Base-by-base conservation (phyloP, 1,139 yeast species). In the Taphrina flavorubra region DNA sequence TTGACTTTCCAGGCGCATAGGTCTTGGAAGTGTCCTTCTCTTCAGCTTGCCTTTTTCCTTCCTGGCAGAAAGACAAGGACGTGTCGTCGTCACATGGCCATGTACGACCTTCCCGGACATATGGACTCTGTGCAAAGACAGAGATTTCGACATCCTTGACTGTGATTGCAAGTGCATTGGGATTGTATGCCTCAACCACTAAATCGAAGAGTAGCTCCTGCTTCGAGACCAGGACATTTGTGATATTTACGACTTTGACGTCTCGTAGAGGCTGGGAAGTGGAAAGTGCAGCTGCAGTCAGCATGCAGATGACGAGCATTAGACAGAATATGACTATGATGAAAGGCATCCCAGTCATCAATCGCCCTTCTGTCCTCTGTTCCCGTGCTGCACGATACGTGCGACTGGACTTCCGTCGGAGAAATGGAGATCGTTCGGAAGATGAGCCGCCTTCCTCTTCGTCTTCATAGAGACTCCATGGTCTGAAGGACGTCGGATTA, bases 151-250 rank as follows among this genome's bases (percentile, higher is more conserved):
- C 88, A 8, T 86, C 85, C 58, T 82, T 81, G 1, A 92, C 82
- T 6, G 82, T 81, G 4, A 92, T 86, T 0, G 90, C 83, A 74
- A 89, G 83, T 81, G 90, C 84, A 0, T 97, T 97, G 0, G 97
- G 97, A 76, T 94, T 94, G 73, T 87, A 85, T 0, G 96, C 96
- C 71, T 86, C 88, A 25, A 91, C 86, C 2, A 85, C 84, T 72
- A 92, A 80, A 76, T 89, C 91, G 79, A 92, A 91, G 1, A 92
- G 84, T 66, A 94, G 80, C 76, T 92, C 97, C 75, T 92, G 97
- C 73, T 88, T 87, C 71, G 96, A 87, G 2, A 91, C 90, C 39
- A 92, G 81, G 0, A 94, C 85, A 74, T 90, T 90, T 68, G 85
- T 85, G 65, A 92, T 82, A 14, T 85, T 80, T 0, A 81, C 77